These are phyloP conservation scores for Sporothrix phasma DNA, from an alignment of 2,329 filamentous ascomycete genomes.

Conservation along the genomic window DNA sequence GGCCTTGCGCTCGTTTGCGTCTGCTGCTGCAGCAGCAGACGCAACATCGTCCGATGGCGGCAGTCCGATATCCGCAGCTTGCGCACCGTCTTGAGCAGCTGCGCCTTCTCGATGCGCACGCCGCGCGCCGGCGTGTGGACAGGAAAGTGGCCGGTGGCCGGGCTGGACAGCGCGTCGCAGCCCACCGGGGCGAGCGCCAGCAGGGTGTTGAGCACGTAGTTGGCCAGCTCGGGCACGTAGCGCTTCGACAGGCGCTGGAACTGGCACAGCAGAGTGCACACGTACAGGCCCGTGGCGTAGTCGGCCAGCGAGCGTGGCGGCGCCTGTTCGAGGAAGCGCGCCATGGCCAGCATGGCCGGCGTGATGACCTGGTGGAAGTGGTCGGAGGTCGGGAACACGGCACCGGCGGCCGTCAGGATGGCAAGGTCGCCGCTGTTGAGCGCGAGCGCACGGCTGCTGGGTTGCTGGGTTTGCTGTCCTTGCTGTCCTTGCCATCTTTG, in stretches of 20 bases:
- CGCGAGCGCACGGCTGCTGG: slow-evolving; percentile 38
- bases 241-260: slow-evolving; percentile 78
- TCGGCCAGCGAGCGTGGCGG: slow-evolving; percentile 56
- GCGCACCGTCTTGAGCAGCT: slow-evolving; percentile 18
- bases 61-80: slow-evolving; percentile 15
- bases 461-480: too few relatives aligned
- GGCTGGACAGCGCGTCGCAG: not conserved
- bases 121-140: not conserved
- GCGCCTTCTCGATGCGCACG: slow-evolving; percentile 50
- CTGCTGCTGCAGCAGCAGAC: slow-evolving; percentile 27
- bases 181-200: slow-evolving; percentile 49
- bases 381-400: slow-evolving; percentile 88
- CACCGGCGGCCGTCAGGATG: slow-evolving; percentile 71
- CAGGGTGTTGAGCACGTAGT: slow-evolving; percentile 69
- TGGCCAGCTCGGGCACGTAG: slow-evolving; percentile 80
- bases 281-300: slow-evolving; percentile 63
- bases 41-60: slow-evolving; percentile 20
- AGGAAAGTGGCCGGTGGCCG: slow-evolving; percentile 9
- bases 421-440: slow-evolving; percentile 63
- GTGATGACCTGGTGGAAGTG: slow-evolving; percentile 95
- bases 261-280: slow-evolving; percentile 68
- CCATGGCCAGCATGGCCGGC: slow-evolving; percentile 77
- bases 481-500: too few relatives aligned
- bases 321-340: slow-evolving; percentile 71
- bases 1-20: slow-evolving; percentile 36